A percentile compares a stretch with the other conserved stretches of the same genome.
These are phyloP conservation scores for Boletus coccyginus DNA, from an alignment of 768 basidiomycete species.

Conservation along the genomic window DNA sequence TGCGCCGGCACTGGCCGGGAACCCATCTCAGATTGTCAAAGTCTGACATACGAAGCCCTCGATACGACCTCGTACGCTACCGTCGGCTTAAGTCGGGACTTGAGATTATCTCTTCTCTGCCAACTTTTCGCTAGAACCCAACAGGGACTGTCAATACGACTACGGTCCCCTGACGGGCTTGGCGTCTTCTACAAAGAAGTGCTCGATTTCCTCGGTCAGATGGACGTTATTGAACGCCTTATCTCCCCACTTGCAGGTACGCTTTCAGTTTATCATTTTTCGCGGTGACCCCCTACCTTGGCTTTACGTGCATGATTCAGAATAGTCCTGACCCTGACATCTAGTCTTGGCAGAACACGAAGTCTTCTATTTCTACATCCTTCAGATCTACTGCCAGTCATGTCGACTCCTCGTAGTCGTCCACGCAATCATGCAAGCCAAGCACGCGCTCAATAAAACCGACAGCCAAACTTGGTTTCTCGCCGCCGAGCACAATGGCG, in stretches of 20 bases:
- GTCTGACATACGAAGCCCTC: conserved; percentile 30
- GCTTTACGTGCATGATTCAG: not conserved
- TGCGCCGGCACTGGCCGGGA: conserved; percentile 42
- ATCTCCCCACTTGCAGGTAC: conserved; percentile 39
- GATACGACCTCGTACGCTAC: conserved; percentile 24
- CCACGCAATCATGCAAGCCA: conserved; percentile 33
- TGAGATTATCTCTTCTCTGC: conserved; percentile 37
- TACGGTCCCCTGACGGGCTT: conserved; percentile 27
- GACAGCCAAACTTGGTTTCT: conserved; percentile 31
- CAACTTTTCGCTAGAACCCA: conserved; percentile 35
- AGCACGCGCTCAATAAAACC: conserved; percentile 17
- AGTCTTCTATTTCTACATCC: conserved; percentile 41
- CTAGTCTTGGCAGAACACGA: conserved; percentile 44
- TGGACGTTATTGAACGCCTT: conserved; percentile 38
- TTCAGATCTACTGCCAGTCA: conserved; percentile 39
- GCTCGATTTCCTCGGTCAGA: conserved; percentile 28
- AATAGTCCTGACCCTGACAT: conserved; percentile 22
- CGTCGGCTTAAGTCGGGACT: conserved; percentile 28
- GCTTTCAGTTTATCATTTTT: conserved; percentile 5
- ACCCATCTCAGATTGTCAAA: conserved; percentile 36
- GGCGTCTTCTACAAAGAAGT: conserved; percentile 35
- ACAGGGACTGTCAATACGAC: conserved; percentile 30
- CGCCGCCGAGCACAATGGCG: conserved; percentile 31
- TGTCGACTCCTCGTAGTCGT: conserved; percentile 39
- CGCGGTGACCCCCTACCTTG: not conserved